Evolutionary conservation across 2,329 filamentous ascomycete genomes (phyloP).

Genomic region (Penicillium sp.): DNA sequence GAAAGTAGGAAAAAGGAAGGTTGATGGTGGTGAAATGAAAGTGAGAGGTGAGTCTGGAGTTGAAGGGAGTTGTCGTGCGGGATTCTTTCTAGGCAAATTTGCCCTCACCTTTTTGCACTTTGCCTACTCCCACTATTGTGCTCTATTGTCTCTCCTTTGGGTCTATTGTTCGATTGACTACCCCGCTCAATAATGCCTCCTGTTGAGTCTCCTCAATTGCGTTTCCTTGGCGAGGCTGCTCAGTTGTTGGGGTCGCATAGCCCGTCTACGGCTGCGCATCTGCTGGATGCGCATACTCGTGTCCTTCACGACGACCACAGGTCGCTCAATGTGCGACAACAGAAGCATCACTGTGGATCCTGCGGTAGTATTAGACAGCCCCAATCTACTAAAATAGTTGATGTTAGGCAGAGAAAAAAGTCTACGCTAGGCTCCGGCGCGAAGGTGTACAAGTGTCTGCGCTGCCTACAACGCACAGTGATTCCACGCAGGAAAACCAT

Average conservation of each 20-base stretch:
- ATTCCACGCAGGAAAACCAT: slow-evolving; percentile 21
- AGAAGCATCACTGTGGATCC: slow-evolving; percentile 35
- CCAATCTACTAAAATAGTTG: slow-evolving; percentile 28
- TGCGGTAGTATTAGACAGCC: slow-evolving; percentile 39
- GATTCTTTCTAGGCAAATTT: neutral
- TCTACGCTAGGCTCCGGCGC: slow-evolving; percentile 16
- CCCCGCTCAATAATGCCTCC: slow-evolving; percentile 17
- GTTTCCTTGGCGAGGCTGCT: slow-evolving; percentile 38
- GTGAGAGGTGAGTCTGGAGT: neutral
- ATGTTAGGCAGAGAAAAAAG: slow-evolving; percentile 21
- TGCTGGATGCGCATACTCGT: slow-evolving; percentile 37
- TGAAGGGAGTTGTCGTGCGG: neutral
- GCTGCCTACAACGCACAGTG: slow-evolving; percentile 35
- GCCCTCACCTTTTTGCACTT: no score
- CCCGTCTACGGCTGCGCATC: slow-evolving; percentile 41
- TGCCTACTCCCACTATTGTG: neutral
- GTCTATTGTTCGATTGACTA: neutral
- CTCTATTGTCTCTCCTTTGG: neutral
- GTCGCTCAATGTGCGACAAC: slow-evolving; percentile 29
- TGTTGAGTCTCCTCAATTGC: slow-evolving; percentile 25
- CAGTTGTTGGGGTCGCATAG: slow-evolving; percentile 29
- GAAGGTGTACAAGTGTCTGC: slow-evolving; percentile 36
- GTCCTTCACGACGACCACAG: slow-evolving; percentile 35
- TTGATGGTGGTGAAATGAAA: neutral
- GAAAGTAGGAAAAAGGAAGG: neutral